A percentile compares a stretch with the other conserved stretches of the same genome.
Conservation (phyloP, 1,284 basidiomycete species). For the Irpex sp. region DNA sequence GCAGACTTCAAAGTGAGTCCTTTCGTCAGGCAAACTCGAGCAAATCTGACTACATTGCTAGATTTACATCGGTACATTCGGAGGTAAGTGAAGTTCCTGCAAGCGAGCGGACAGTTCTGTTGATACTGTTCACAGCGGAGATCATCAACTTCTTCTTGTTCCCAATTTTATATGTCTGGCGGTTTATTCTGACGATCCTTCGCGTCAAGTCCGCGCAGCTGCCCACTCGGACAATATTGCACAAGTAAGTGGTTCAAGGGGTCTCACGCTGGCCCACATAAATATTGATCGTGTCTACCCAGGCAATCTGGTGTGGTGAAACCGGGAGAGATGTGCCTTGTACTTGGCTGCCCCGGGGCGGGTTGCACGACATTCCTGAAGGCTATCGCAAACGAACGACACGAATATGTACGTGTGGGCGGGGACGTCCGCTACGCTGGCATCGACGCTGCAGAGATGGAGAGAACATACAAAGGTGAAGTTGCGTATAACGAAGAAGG, state of each 20-base stretch:
- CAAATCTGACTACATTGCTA: conserved; percentile 21
- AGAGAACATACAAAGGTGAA: conserved; percentile 73
- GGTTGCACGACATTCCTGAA: conserved; percentile 83
- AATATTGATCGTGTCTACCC: conserved; percentile 10
- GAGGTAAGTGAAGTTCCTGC: conserved; percentile 35
- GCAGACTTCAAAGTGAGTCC: conserved; percentile 49
- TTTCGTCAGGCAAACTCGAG: neutral
- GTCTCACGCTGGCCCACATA: too few species aligned
- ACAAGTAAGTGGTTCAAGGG: conserved; percentile 48
- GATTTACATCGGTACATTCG: conserved; percentile 67
- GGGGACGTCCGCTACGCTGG: conserved; percentile 78
- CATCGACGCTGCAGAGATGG: conserved; percentile 63
- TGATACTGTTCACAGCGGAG: conserved; percentile 44
- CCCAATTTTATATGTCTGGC: conserved; percentile 50
- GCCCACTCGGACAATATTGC: conserved; percentile 52
- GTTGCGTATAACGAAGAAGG: conserved; percentile 83
- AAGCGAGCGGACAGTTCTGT: conserved; percentile 1
- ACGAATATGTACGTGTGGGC: conserved; percentile 52
- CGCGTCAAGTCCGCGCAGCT: conserved; percentile 44
- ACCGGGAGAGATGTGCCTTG: conserved; percentile 56
- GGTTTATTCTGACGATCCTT: conserved; percentile 48
- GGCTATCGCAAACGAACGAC: conserved; percentile 68
- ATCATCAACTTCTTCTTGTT: conserved; percentile 49
- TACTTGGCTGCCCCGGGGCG: conserved; percentile 81
- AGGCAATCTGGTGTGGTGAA: conserved; percentile 75